Base-by-base conservation (phyloP, 2,329 filamentous ascomycete genomes). In the Monilinia aucupariae region DNA sequence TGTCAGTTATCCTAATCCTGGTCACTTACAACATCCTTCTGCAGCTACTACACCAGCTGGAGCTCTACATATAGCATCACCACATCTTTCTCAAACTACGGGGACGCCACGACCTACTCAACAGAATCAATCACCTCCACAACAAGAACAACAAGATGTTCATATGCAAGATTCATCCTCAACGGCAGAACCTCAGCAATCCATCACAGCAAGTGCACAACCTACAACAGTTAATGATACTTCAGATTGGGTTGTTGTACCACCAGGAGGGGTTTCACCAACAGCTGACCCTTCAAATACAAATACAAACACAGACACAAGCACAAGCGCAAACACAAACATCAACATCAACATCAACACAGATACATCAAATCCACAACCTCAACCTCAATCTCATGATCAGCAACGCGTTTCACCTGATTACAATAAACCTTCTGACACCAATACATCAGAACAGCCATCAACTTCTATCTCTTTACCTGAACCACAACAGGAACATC, bases 221-320 rank as follows among this genome's bases (percentile, higher is more conserved):
- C 49, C 67, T 17, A 39, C 72, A 7, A 70, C 77, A 47, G 74
- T 75, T 52, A 75, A 78, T 48, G 78, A 82, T 62, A 80, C 82
- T 32, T 86, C 83, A 37, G 89, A 92, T 67, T 92, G 89, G 89
- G 86, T 91, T 4, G 86, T 92, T 63, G 84, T 92, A 37, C 84
- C 86, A 62, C 87, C 88, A 67, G 84, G 83, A 53, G 81, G 80
- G 30, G 77, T 80, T 77, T 68, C 76, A 50, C 73, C 74, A 47
- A 73, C 69, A 62, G 25, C 51, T n/a, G 60, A 62, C 17, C 43
- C 43, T 48, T 56, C 60, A n/a, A 62, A 62, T 39, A 49, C 43
- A 17, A 62, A 62, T 49, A 8, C 32, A 22, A 49, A 56, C 13
- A 39, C 60, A n/a, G 27, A 30, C 27, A 30, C 27, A 30, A 30